Evolutionary conservation across 2,329 filamentous ascomycete species (phyloP), one percentile per base, ranked within the genome.

Genomic region (Chaetomium strumarium): DNA sequence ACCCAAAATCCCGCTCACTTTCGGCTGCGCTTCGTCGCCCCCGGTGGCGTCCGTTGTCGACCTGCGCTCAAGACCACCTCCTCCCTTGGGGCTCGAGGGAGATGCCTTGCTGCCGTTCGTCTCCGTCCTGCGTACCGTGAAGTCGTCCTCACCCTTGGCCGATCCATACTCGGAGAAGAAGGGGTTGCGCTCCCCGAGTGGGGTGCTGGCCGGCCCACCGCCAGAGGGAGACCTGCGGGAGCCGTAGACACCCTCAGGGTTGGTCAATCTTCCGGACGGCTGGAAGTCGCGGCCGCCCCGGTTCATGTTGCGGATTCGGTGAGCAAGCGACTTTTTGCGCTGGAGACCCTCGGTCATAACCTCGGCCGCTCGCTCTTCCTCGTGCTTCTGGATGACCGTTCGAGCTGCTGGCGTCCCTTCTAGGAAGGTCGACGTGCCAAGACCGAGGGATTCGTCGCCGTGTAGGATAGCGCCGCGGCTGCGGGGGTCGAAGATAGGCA

Each of bases 381-480:
- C 81, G 46, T 83, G 83, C 55, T 86, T 83, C 66, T 88, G 81
- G 49, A 96, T 88, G 16, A 86, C 88, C 8, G 84, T 80, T 61
- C 84, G 83, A 29, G 91, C 87, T 29, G 91, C 93, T 13, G 93
- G 92, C 1, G 93, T 87, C 34, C 93, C 93, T 63, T 99, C 93
- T 19, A 99, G 72, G 75, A 97, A 97, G 2, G 93, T 99, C 33
- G 90, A 95, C 1, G 91, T 96, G 49, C 93, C 93, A 8, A 99
- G 73, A 10, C 93, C 93, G 56, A 88, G 74, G 3, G 83, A 85
- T 70, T 95, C 85, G 51, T 91, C 83, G 16, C 92, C 92, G 61
- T 97, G 90, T 13, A 97, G 79, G 43, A 86, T 80, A 52, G 88
- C 83, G 43, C 83, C 77, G 52, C 83, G 80, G 29, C 78, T 71